phyloP scores from a whole-genome alignment of 768 basidiomycete genomes.

The Leccinum imitatum region DNA sequence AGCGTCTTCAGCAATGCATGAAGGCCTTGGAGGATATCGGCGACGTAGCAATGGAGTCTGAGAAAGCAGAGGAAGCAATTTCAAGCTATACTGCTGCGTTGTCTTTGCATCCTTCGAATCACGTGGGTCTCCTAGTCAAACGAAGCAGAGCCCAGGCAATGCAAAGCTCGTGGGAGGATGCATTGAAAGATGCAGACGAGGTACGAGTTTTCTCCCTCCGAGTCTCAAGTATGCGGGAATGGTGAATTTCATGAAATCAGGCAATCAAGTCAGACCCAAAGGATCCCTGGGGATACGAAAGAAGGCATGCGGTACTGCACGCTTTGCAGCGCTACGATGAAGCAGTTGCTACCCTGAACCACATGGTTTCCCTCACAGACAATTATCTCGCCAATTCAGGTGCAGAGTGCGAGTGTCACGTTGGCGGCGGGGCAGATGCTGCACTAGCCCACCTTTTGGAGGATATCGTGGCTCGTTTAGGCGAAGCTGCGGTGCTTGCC shows the following conservation, averaged over 20 bases:
- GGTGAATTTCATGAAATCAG: background rate
- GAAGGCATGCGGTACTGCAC: conserved; percentile 2
- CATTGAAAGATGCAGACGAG: conserved; percentile 15
- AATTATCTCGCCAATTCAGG: background rate
- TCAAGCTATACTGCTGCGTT: conserved; percentile 2
- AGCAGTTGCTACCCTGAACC: background rate
- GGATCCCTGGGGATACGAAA: background rate
- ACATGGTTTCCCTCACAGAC: conserved; percentile 1
- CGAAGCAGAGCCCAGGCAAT: conserved; percentile 5
- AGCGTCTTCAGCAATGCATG: background rate
- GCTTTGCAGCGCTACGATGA: background rate
- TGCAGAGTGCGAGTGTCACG: background rate
- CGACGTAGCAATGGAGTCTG: background rate
- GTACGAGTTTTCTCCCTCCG: background rate
- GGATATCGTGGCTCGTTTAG: conserved; percentile 7
- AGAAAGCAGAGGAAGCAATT: conserved; percentile 1
- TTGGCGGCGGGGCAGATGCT: conserved; percentile 1
- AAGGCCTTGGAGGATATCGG: background rate
- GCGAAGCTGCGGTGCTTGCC: conserved; percentile 6
- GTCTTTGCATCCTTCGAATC: background rate
- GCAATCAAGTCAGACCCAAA: background rate
- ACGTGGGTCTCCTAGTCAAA: conserved; percentile 3
- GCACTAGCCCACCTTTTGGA: conserved; percentile 15
- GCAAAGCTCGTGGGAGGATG: conserved; percentile 1
- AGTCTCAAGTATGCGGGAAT: too few relatives aligned